A percentile compares a stretch with the other conserved stretches of the same genome.
These are phyloP conservation scores for Macrolepiota albuminosa DNA, from an alignment of 768 basidiomycete species.

Conservation along the genomic window DNA sequence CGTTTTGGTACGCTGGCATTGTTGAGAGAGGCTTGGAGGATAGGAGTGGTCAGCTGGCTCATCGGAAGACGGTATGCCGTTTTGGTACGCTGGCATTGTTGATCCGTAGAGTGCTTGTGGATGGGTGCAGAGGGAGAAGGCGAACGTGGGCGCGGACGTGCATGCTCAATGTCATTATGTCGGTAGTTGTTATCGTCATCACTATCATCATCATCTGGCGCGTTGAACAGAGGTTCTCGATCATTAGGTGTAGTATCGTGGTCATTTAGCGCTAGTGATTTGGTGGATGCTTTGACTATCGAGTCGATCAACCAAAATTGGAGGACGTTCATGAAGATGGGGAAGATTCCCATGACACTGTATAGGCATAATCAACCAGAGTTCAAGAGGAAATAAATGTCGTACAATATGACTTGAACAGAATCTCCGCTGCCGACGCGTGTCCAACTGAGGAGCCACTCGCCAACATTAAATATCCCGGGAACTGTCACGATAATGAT, in stretches of 20 bases:
- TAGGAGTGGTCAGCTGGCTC: conserved; percentile 48
- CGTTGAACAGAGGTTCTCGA: conserved; percentile 59
- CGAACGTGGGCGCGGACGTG: conserved; percentile 29
- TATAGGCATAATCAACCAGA: conserved; percentile 5
- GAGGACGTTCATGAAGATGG: conserved; percentile 80
- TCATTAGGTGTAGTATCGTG: conserved; percentile 36
- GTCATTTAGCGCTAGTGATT: conserved; percentile 33
- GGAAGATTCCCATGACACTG: conserved; percentile 90
- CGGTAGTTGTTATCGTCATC: conserved; percentile 31
- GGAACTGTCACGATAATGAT: conserved; percentile 68
- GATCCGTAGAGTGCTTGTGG: conserved; percentile 17
- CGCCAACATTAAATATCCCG: conserved; percentile 68
- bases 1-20: conserved; percentile 34
- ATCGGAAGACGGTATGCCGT: conserved; percentile 28
- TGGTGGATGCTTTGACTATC: conserved; percentile 72
- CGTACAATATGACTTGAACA: conserved; percentile 79
- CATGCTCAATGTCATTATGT: conserved; percentile 43
- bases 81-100: conserved; percentile 33
- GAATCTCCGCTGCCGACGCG: conserved; percentile 55
- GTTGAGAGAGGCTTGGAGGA: conserved; percentile 46
- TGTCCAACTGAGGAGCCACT: conserved; percentile 83
- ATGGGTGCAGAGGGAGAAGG: conserved; percentile 22
- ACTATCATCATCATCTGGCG: conserved; percentile 46
- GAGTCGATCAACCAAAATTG: conserved; percentile 97
- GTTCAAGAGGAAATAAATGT: conserved; percentile 13